Evolutionary conservation across 192 early-diverging fungal genomes (phyloP), one percentile per base, ranked within the genome.

Genomic region (Kappamyces sp.): DNA sequence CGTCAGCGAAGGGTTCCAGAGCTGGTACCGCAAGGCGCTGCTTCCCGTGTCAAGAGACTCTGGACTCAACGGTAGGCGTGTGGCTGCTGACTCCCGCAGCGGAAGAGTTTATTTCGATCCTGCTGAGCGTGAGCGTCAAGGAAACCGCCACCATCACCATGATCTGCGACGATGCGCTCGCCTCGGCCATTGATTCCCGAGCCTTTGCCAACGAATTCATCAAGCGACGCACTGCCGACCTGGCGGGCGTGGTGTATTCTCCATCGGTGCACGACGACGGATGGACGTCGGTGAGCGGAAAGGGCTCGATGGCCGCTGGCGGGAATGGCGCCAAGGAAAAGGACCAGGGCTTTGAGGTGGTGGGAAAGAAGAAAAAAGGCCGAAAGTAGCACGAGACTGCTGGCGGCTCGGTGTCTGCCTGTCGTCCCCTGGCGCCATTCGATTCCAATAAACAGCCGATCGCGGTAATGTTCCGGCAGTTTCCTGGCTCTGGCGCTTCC

Each of bases 121-220:
- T 81, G 7, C 65, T 81, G 9, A 72, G 65, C 14, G 59, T 80
- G 48, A 36, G 62, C 38, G 33, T 57, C 2, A 62, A 53, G 58
- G 79, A 81, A 37, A 22, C 71, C 4, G 58, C 59, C 15, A 79
- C 75, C 2, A 61, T 72, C 5, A 62, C 51, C 37, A 54, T 49
- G 34, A 68, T 81, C 42, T 81, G 79, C 62, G 71, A 78, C 57
- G 76, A 81, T 52, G 74, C 75, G 15, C 51, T 81, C 3, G 75
- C 73, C 15, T 78, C 79, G 7, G 71, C 79, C n/a, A 78, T 81
- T 52, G 79, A 81, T 58, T 69, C 76, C 14, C 63, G 70, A 29
- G 78, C 76, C 62, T 81, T 81, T 63, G 73, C 74, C 11, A 71
- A 74, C 7, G 79, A 77, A 55, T 81, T 79, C 43, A 59, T 68